phyloP scores from a whole-genome alignment of 2,329 filamentous ascomycete species.

The Aaosphaeria pasadenensis region DNA sequence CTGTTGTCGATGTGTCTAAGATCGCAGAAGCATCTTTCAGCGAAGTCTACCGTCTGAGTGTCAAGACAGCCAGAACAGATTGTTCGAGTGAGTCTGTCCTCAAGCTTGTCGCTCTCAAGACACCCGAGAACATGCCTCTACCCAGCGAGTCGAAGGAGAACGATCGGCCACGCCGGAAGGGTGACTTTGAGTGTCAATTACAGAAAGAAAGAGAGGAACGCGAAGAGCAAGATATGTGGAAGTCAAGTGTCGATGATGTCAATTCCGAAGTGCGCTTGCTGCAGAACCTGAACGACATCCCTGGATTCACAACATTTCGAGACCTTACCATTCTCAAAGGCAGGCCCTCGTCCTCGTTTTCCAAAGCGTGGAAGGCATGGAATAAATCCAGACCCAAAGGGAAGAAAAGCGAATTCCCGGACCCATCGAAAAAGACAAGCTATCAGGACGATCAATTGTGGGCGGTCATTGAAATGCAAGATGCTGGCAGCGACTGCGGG shows the following conservation, averaged over 20 bases:
- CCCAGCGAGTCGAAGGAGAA: slow-evolving; percentile 21
- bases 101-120: slow-evolving; percentile 41
- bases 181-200: slow-evolving; percentile 45
- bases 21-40: slow-evolving; percentile 66
- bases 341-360: slow-evolving; percentile 51
- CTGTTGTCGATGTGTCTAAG: slow-evolving; percentile 53
- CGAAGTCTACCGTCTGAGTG: slow-evolving; percentile 60
- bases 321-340: slow-evolving; percentile 59
- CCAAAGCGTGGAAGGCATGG: slow-evolving; percentile 44
- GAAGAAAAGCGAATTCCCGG: slow-evolving; percentile 52
- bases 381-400: slow-evolving; percentile 43
- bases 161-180: slow-evolving; percentile 32
- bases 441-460: slow-evolving; percentile 58
- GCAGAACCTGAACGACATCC: slow-evolving; percentile 56
- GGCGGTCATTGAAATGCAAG: slow-evolving; percentile 65
- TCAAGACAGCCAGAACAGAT: slow-evolving; percentile 20
- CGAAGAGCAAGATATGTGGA: slow-evolving; percentile 38
- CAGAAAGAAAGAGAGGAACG: slow-evolving; percentile 25
- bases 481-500: slow-evolving; percentile 57
- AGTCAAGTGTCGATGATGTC: slow-evolving; percentile 45
- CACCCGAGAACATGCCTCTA: slow-evolving; percentile 32
- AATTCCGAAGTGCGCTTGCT: slow-evolving; percentile 51
- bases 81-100: slow-evolving; percentile 45
- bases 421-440: slow-evolving; percentile 52
- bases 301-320: slow-evolving; percentile 62